Evolutionary conservation across 2,329 filamentous ascomycete genomes (phyloP).

Genomic region (Teratosphaeria pseudoeucalypti): DNA sequence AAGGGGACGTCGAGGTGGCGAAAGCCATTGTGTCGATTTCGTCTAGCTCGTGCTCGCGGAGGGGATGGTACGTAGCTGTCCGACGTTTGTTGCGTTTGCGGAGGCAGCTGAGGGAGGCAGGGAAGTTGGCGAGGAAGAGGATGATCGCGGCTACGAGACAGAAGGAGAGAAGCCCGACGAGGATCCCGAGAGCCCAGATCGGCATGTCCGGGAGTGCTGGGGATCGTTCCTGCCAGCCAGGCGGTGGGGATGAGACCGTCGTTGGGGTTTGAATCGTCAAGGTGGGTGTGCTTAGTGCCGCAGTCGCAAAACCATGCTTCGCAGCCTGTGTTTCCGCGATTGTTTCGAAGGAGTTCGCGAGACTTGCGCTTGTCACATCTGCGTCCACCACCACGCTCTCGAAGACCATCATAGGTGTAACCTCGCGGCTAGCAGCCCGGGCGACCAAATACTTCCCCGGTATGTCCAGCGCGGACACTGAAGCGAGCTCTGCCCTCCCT

Average conservation of each 20-base stretch:
- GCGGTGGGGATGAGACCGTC: not conserved
- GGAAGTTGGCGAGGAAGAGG: slow-evolving; percentile 16
- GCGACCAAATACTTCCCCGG: not conserved
- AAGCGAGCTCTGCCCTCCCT: not conserved
- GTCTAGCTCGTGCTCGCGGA: not conserved
- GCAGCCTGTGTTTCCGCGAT: not conserved
- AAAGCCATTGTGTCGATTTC: not conserved
- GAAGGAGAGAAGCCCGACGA: slow-evolving; percentile 10
- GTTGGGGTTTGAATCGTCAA: not conserved
- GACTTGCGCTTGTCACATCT: not conserved
- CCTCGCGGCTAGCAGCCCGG: not conserved
- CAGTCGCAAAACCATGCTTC: not conserved
- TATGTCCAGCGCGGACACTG: not conserved
- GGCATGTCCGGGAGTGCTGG: slow-evolving; percentile 5
- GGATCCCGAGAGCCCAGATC: slow-evolving; percentile 3
- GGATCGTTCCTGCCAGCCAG: not conserved
- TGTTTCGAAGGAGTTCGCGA: not conserved
- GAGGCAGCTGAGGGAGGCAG: not conserved
- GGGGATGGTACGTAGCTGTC: not conserved
- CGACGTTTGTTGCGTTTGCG: not conserved
- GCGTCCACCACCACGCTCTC: not conserved
- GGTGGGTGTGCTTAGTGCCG: not conserved
- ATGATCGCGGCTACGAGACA: slow-evolving; percentile 9
- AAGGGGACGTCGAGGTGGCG: not conserved
- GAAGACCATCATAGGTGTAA: not conserved